phyloP scores from a whole-genome alignment of 371 early-diverging fungal species.

The Mucor piriformis region DNA sequence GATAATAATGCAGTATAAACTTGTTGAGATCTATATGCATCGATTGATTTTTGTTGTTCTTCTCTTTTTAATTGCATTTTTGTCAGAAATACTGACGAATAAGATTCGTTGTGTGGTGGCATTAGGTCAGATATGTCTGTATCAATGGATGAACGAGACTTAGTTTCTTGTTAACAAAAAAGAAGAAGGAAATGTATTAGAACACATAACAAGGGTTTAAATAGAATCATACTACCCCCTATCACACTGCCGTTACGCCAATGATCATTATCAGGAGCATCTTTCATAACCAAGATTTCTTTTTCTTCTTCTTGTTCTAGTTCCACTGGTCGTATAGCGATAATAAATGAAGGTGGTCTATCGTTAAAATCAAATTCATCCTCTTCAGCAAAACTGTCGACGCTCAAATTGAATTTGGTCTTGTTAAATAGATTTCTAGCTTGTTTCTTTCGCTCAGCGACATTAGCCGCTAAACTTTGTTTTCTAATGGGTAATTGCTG shows the following conservation, averaged over 20 bases:
- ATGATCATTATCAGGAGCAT: not conserved
- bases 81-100: slow-evolving; percentile 18
- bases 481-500: slow-evolving; percentile 49
- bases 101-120: slow-evolving; percentile 1
- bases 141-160: slow-evolving; percentile 16
- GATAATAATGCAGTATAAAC: slow-evolving; percentile 66
- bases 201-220: not conserved
- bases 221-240: not conserved
- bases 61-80: slow-evolving; percentile 39
- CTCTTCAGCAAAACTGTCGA: slow-evolving; percentile 9
- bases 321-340: slow-evolving; percentile 24
- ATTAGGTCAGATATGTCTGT: slow-evolving; percentile 12
- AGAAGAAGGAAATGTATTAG: not conserved
- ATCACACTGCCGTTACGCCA: slow-evolving; percentile 22
- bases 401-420: slow-evolving; percentile 1
- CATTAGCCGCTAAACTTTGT: slow-evolving; percentile 45
- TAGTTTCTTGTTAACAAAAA: slow-evolving; percentile 1
- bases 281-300: not conserved
- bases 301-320: slow-evolving; percentile 1
- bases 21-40: slow-evolving; percentile 30
- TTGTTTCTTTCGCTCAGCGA: not conserved
- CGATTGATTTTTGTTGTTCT: slow-evolving; percentile 39
- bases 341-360: slow-evolving; percentile 44
- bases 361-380: slow-evolving; percentile 43
- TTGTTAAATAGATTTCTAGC: slow-evolving; percentile 3